Percentiles rank a stretch among this genome's conserved stretches.
Conservation (phyloP, 352 stramenopile genomes). For the Saprolegnia parasitica region DNA sequence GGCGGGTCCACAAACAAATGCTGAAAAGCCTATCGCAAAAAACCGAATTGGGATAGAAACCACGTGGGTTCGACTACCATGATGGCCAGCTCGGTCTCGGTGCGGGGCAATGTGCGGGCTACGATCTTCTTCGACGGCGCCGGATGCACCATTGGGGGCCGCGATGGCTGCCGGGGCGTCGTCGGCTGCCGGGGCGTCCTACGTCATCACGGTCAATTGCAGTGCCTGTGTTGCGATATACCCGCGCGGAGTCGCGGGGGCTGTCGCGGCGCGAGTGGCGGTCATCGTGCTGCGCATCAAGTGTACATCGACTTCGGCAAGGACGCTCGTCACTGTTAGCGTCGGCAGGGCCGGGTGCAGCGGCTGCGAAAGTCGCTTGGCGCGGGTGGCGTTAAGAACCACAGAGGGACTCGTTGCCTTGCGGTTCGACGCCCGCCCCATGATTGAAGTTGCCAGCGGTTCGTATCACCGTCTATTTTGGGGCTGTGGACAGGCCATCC, state of each 20-base stretch:
- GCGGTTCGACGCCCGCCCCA: neutral
- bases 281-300: neutral
- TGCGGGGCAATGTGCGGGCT: neutral
- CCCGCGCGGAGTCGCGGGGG: neutral
- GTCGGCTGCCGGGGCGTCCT: neutral
- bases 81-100: neutral
- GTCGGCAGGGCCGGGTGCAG: neutral
- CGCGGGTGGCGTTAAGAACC: neutral
- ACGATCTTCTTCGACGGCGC: neutral
- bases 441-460: neutral
- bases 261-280: neutral
- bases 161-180: neutral
- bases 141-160: neutral
- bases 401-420: constrained; percentile 1
- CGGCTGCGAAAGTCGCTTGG: neutral
- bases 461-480: too few relatives aligned
- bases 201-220: too few relatives aligned
- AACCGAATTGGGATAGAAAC: too few relatives aligned
- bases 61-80: too few relatives aligned
- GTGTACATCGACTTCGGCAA: neutral
- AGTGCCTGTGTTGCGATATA: too few relatives aligned
- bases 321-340: constrained; percentile 1
- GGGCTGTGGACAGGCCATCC: too few relatives aligned
- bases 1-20: too few relatives aligned
- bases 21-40: too few relatives aligned